Evolutionary conservation across 106 monocot species (phyloP), one percentile per base, ranked within the genome.

Genomic region (Allium fistulosum): DNA sequence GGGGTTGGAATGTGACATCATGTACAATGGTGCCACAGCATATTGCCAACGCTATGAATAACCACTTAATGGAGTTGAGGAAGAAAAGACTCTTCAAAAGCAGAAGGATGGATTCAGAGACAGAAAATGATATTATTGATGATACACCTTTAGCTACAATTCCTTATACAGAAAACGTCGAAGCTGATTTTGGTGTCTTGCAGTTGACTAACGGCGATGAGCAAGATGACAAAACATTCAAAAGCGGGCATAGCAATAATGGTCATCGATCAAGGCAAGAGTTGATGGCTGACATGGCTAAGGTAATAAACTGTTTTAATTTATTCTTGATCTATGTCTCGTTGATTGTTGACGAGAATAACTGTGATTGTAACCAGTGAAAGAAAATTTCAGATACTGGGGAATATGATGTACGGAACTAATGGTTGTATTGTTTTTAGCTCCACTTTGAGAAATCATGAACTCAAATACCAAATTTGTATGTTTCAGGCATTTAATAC

Each of bases 1-100:
- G 83, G 71, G 68, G 26, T 15, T 57, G 53, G 49, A 17, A 58
- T 62, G 61, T 70, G 66, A 59, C 22, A 37, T n/a, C 63, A 63
- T 82, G 81, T 49, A 55, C 46, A 17, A 77, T 69, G 52, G 81
- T 82, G 28, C 81, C 81, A 46, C 61, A 62, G 50, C 18, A 77
- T 16, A 50, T 82, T 51, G 55, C 69, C 18, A 62, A 65, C 57
- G 51, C 72, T 8, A 82, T 82, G 67, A 58, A 46, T 26, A 52
- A 58, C 2, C 59, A 80, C 51, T 27, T 80, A 14, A 52, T 69
- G 2, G 48, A 61, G 53, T 69, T 63, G 57, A 28, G 51, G 51
- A 69, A 57, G 61, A 9, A 46, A 46, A 73, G 49, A 69, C 10
- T 26, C 5, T 46, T 17, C 53, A 63, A 57, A 55, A 15, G 53